These are phyloP conservation scores for Sonneratia alba DNA, from an alignment of 345 rosid species.

Conservation along the genomic window DNA sequence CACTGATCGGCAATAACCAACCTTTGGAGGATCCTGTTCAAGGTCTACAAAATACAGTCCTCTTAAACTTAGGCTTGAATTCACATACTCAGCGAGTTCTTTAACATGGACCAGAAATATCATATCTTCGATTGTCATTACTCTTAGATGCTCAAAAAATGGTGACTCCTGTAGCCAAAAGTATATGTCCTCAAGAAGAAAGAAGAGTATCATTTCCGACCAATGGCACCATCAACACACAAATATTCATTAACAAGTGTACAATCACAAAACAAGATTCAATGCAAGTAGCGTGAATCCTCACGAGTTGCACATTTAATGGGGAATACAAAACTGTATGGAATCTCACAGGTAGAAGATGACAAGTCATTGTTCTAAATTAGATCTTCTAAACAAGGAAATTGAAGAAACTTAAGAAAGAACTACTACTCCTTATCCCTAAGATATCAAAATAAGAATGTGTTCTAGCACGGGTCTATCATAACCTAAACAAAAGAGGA, in stretches of 20 bases:
- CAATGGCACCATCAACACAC: neutral
- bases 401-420: neutral
- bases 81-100: conserved; percentile 46
- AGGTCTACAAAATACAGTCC: conserved; percentile 52
- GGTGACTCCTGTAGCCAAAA: conserved; percentile 36
- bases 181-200: neutral
- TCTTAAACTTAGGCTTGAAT: conserved; percentile 46
- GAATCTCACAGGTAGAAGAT: neutral
- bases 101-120: conserved; percentile 59
- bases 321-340: neutral
- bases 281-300: neutral
- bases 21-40: conserved; percentile 91
- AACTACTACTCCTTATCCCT: neutral
- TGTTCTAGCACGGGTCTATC: neutral
- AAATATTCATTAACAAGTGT: neutral
- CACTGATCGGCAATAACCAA: conserved; percentile 12
- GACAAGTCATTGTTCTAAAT: neutral
- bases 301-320: neutral
- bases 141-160: conserved; percentile 45
- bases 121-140: conserved; percentile 85
- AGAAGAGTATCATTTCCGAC: neutral
- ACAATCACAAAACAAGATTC: neutral
- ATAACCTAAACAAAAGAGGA: neutral
- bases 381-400: neutral
- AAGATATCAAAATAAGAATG: no score